Evolutionary conservation across 116 monocot genomes (phyloP), one percentile per base, ranked within the genome.

Genomic region (Trichopus zeylanicus): DNA sequence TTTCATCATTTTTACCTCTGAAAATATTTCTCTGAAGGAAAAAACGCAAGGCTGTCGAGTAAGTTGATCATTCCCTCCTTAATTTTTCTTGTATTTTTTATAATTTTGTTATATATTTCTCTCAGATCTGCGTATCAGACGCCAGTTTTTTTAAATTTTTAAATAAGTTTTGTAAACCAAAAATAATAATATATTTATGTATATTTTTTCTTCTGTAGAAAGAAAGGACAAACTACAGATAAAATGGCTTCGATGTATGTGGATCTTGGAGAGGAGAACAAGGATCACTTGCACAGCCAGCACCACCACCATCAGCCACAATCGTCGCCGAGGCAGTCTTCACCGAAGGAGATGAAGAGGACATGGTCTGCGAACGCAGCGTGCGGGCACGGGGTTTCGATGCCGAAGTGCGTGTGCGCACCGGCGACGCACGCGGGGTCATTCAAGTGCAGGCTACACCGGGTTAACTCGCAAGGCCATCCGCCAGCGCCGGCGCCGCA

Each of bases 381-480:
- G 23, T 33, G 55, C 1, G 26, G 27, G 1, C 28, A 27, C 27
- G 53, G 26, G 3, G 27, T 7, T 51, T 30, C 11, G 23, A 33
- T 33, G 7, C n/a, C n/a, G n/a, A n/a, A n/a, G n/a, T n/a, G n/a
- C n/a, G n/a, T n/a, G n/a, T n/a, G 27, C 27, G 46, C 18, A 15
- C 27, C 51, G 21, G 31, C 32, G 53, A 68, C 75, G 9, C 75
- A 75, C 48, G 53, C 75, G 13, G 31, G 75, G 16, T 75, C 75
- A 19, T 75, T n/a, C n/a, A n/a, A n/a, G n/a, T n/a, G n/a, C n/a
- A n/a, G n/a, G n/a, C n/a, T n/a, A n/a, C n/a, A n/a, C n/a, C n/a
- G n/a, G n/a, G n/a, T n/a, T n/a, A n/a, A n/a, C n/a, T 61, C 67
- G 21, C 49, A 62, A 6, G 71, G 61, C 37, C 64, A 47, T 22